Conservation (phyloP, 306 rosid genomes). For the Purshia tridentata region DNA sequence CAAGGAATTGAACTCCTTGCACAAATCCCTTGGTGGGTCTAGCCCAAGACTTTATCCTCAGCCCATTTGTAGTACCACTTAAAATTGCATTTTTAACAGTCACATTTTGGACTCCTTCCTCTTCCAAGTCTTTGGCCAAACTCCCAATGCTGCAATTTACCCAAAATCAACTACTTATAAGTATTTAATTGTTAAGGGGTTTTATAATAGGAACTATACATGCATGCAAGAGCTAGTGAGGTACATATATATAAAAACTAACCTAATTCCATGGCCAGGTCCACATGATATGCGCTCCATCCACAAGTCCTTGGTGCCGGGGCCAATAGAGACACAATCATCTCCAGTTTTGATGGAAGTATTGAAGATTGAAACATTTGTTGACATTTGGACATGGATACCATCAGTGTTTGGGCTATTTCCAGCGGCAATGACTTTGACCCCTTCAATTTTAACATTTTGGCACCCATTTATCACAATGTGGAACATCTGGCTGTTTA, state of each 20-base stretch:
- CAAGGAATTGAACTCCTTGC: constrained; percentile 8
- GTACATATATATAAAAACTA: neutral
- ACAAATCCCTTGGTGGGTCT: constrained; percentile 27
- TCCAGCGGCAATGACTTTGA: neutral
- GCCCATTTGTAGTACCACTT: constrained; percentile 13
- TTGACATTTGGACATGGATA: constrained; percentile 24
- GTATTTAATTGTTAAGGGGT: too few species aligned
- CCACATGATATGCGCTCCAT: constrained; percentile 24
- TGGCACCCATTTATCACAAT: constrained; percentile 25
- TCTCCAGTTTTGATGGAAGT: constrained; percentile 26
- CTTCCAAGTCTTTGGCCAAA: constrained; percentile 25
- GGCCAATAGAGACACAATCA: constrained; percentile 32
- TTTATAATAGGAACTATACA: too few species aligned
- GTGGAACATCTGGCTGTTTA: constrained; percentile 37
- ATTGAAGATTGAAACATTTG: constrained; percentile 17
- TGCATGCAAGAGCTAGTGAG: too few species aligned
- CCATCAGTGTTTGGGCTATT: constrained; percentile 32
- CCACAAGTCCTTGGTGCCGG: constrained; percentile 29
- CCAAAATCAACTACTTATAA: too few species aligned
- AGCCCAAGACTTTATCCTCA: constrained; percentile 30
- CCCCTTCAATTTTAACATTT: constrained; percentile 14
- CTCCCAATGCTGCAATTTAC: constrained; percentile 26
- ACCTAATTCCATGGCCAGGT: constrained; percentile 33
- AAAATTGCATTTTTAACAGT: constrained; percentile 8
- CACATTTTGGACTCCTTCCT: constrained; percentile 33